Base-by-base conservation (phyloP, 192 early-diverging fungal species). In the Podila clonocystis region DNA sequence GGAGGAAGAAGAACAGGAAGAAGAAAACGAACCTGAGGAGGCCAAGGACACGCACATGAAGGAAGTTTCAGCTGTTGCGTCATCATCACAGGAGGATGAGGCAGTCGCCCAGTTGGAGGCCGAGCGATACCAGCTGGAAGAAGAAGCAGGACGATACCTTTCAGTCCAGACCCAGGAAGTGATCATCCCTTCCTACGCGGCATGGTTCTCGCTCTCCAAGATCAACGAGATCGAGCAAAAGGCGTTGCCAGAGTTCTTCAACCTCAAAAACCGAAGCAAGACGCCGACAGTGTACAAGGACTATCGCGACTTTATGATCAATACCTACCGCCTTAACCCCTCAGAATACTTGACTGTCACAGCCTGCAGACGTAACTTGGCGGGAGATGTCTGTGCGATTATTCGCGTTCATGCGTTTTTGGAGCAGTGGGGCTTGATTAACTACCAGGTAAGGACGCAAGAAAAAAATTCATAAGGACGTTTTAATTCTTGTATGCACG, bases 401-500 rank as follows among this genome's bases (percentile, higher is more conserved):
- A 97, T 99, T 82, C 87, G 98, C n/a, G 96, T 99, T 3, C 98
- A 99, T 85, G 95, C 97, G 3, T 98, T 99, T 68, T 87, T 99
- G 62, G 97, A 99, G 84, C 97, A 99, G 82, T 99, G 98, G 98
- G 98, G 98, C 11, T 85, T 99, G 50, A 96, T 99, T 72, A 99
- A 99, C 85, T 96, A 98, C 83, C 96, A 99, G 88, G 94, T 95
- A 83, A 49, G 34, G 7, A 15, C 4, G 2, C 34, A 36, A 36
- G 34, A 36, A 11, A 36, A 34, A 20, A 31, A 24, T 12, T 31
- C 34, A 20, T n/a, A 45, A 50, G 12, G 5, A 9, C 29, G 0
- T 17, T 45, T 45, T 15, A 4, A 45, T 17, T 45, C 15, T 45
- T 45, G 13, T 45, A 28, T 61, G 9, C 28, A 45, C 9, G 36